These are phyloP conservation scores for Chlorella sorokiniana DNA, from an alignment of 139 green algal genomes.

Conservation along the genomic window DNA sequence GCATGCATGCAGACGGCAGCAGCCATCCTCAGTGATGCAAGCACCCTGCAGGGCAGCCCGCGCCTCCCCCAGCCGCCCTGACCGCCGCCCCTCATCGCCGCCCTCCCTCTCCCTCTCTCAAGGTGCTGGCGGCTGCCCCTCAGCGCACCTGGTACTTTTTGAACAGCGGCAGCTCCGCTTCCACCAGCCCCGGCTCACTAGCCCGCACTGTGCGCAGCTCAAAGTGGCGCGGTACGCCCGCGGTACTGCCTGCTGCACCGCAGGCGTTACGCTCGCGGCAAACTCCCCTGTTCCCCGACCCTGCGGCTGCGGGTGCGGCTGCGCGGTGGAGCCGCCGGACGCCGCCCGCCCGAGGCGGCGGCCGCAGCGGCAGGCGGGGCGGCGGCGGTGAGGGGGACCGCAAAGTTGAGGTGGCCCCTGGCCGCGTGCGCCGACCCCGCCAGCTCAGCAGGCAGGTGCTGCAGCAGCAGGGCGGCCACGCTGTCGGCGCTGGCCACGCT, in stretches of 20 bases:
- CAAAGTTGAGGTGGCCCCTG: constrained; percentile 49
- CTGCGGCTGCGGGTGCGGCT: background rate
- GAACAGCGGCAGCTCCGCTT: constrained; percentile 42
- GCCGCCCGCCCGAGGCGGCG: no score
- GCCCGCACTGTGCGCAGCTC: constrained; percentile 28
- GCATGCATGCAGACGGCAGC: no score
- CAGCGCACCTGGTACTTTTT: constrained; percentile 43
- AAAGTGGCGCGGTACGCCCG: constrained; percentile 35
- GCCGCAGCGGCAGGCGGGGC: constrained; percentile 40
- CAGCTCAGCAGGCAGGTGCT: constrained; percentile 3
- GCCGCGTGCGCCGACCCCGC: background rate
- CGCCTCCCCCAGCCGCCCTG: no score
- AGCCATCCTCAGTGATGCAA: no score
- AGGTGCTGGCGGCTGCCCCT: background rate
- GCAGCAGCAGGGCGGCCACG: constrained; percentile 9
- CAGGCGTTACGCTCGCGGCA: constrained; percentile 16
- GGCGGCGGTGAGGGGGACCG: constrained; percentile 2
- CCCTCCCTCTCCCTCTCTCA: background rate
- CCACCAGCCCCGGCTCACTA: constrained; percentile 26
- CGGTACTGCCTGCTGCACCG: background rate
- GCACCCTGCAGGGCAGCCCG: no score
- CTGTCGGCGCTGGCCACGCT: background rate
- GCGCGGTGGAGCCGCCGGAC: no score
- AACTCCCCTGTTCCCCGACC: background rate
- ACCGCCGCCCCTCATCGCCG: no score